These are phyloP conservation scores for Rhizopus microsporus DNA, from an alignment of 371 early-diverging fungal genomes.

Conservation along the genomic window DNA sequence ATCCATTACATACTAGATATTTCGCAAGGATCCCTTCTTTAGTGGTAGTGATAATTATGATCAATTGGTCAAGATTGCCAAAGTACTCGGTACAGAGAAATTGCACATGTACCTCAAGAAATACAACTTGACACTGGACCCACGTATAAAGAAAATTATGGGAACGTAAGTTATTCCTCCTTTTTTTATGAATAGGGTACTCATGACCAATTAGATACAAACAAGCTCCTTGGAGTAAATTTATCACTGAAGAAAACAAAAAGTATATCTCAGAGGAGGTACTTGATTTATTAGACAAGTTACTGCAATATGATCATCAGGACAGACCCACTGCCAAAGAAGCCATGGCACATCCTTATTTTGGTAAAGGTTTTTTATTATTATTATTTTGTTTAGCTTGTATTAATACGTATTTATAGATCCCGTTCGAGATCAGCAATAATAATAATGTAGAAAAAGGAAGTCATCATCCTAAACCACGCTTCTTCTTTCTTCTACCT, in stretches of 20 bases:
- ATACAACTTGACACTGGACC: slow-evolving; percentile 91
- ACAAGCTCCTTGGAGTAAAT: slow-evolving; percentile 94
- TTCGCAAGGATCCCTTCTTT: slow-evolving; percentile 99
- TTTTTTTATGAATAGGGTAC: not conserved
- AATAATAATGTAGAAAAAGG: not conserved
- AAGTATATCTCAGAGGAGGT: slow-evolving; percentile 89
- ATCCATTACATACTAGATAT: slow-evolving; percentile 45
- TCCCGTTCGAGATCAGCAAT: slow-evolving; percentile 2
- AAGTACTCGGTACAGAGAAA: slow-evolving; percentile 94
- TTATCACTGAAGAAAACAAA: slow-evolving; percentile 88
- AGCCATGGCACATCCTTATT: slow-evolving; percentile 96
- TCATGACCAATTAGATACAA: slow-evolving; percentile 56
- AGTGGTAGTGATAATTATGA: slow-evolving; percentile 98
- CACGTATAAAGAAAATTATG: slow-evolving; percentile 82
- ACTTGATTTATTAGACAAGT: slow-evolving; percentile 91
- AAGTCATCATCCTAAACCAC: slow-evolving; percentile 4
- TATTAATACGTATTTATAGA: not conserved
- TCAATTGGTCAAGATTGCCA: slow-evolving; percentile 97
- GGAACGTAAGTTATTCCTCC: slow-evolving; percentile 45
- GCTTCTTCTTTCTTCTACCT: slow-evolving; percentile 46
- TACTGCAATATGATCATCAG: slow-evolving; percentile 98
- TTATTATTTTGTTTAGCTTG: too few species aligned
- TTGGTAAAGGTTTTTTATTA: slow-evolving; percentile 52
- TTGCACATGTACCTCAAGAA: slow-evolving; percentile 91
- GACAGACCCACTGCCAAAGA: slow-evolving; percentile 94